Evolutionary conservation across 495 filamentous ascomycete species (phyloP), one percentile per base, ranked within the genome.

Genomic region (Penicillium antarcticum): DNA sequence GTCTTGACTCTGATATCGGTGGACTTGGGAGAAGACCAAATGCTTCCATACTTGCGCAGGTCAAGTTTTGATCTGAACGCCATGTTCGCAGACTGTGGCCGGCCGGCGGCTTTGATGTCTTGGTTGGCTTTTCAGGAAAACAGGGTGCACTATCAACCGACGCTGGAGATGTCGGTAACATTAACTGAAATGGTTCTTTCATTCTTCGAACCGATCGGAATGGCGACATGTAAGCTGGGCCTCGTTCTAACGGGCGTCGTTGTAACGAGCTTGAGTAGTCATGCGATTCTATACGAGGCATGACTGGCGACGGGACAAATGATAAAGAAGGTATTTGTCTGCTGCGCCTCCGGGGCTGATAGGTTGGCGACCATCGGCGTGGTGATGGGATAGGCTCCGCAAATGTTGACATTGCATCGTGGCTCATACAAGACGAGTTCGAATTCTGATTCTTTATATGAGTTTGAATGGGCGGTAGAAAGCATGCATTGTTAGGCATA

Each of bases 131-230:
- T 1, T 57, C 40, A 13, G 54, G 51, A 14, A 63, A 50, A 34
- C 52, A 36, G 1, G 55, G 44, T 41, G 42, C 54, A 12, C 56
- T 60, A 35, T 74, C 69, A 19, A 60, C 18, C 0, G 68, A 68
- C 18, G 43, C 55, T 3, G 73, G 71, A 6, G 71, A 74, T 3
- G 53, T 50, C 8, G 71, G 71, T 13, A 77, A 58, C 50, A 68
- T 67, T 13, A 76, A 50, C 39, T 69, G 71, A 40, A 77, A 74
- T 7, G 72, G 72, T 43, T 75, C 66, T 43, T 75, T 75, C 72
- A 77, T 77, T 47, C 58, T 68, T 13, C 70, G 62, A n/a, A 77
- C 74, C 1, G 74, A 76, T 17, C 72, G 72, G 44, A 74, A 74
- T 0, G 72, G 74, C 19, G 72, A 76, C 33, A 73, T 66, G 23